Evolutionary conservation across 2,329 filamentous ascomycete species (phyloP), one percentile per base, ranked within the genome.

Genomic region (Aspergillus melleus): DNA sequence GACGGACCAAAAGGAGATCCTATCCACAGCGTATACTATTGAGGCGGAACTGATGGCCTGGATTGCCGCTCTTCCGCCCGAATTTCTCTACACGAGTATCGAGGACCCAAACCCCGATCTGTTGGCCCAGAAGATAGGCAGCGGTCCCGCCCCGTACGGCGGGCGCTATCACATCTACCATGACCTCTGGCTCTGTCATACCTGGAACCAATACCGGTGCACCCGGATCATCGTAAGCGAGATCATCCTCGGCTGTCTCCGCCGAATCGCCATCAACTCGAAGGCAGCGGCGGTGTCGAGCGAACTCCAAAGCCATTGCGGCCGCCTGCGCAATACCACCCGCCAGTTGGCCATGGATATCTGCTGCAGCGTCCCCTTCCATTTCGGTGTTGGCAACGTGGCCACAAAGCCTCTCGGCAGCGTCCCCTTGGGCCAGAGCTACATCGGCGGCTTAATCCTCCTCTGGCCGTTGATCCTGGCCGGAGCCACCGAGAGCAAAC

Each of bases 141-240:
- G 67, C 26, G 67, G 69, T 5, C 59, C 72, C 16, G 42, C 56
- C 5, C 66, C 66, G 1, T 86, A 85, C 61, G 77, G 80, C 19
- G 79, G 80, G 12, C 76, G 79, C 56, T 87, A 84, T 66, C 84
- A 88, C 67, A 69, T 79, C 22, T 88, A 88, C 65, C 70, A 72
- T 16, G 80, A 83, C 61, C 79, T 85, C 57, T 85, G 81, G 78
- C 74, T 80, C 19, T 83, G 81, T 9, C 79, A 82, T 24, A 77
- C 84, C 46, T 88, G 83, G 83, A 85, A 84, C 60, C 81, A 87
- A 64, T 86, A 83, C 64, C 83, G 86, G 24, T 86, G 84, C 78
- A 79, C 80, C 6, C 81, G 84, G n/a, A 81, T 86, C 24, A 71
- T 87, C 10, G 68, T 81, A 16, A 82, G 79, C 66, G 79, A 86